Base-by-base conservation (phyloP, 352 stramenopile species). In the Salisapilia sapeloensis region DNA sequence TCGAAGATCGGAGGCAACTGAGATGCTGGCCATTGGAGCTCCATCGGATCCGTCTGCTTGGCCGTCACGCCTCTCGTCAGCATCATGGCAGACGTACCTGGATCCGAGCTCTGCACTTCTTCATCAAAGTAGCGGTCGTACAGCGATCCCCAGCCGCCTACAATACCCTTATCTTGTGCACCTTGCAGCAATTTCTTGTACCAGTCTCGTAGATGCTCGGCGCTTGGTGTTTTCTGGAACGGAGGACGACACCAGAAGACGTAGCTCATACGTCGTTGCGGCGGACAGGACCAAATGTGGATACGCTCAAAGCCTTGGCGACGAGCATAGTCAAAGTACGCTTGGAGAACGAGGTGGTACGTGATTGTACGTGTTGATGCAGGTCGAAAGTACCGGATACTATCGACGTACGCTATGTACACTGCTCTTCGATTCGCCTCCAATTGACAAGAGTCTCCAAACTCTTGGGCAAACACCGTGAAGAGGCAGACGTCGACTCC, bases 171-270 rank as follows among this genome's bases (percentile, higher is more conserved):
- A 2, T 58, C 40, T 31, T 85, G 56, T 1, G 65, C 62, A 43
- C 75, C 78, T 3, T 39, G 29, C 7, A 98, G 50, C 28, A 96
- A 67, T 12, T 60, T 55, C 38, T 82, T 72, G 53, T 98, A 98
- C 93, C 93, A 98, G 11, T 58, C 41, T 21, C 82, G 72, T 21
- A 98, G 57, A 29, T 95, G 83, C 26, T 98, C 90, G 19, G 77
- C 62, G 26, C 74, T 94, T 4, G 93, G 93, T 4, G 89, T 97
- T 33, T 94, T 81, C 55, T 98, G 93, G 46, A 96, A 93, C 10
- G 57, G 32, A 11, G 92, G 92, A 27, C 96, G 92, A 46, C 86
- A 96, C 78, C 92, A 97, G 59, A 98, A 98, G 30, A 98, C 94
- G 51, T 97, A 98, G 35, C 87, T 96, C 50, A 97, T 96, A 13